Conservation (phyloP, 169 alveolate species). For the Sarcocystis neurona region DNA sequence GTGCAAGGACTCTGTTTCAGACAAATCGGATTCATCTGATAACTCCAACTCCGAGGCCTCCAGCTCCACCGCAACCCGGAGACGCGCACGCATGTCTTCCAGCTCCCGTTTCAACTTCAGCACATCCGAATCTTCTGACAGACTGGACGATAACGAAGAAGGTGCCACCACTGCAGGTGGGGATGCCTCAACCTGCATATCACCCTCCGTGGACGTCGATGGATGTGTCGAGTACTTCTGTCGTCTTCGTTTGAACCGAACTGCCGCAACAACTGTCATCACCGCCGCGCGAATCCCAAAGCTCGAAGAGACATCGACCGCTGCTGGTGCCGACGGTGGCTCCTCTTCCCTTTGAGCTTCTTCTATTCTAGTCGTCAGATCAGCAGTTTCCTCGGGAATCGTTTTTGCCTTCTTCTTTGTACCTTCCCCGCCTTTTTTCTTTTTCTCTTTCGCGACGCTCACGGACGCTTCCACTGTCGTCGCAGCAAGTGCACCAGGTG, state of each 20-base stretch:
- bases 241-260: not conserved
- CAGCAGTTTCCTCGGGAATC: not conserved
- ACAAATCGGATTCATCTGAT: not conserved
- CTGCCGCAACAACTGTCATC: not conserved
- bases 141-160: not conserved
- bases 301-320: not conserved
- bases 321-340: not conserved
- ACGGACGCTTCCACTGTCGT: not conserved
- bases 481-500: constrained; percentile 19
- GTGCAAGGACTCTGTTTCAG: not conserved
- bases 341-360: not conserved
- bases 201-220: not conserved
- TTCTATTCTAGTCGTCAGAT: not conserved
- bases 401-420: not conserved
- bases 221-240: not conserved
- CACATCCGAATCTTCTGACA: not conserved
- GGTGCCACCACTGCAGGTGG: not conserved
- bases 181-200: not conserved
- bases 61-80: not conserved
- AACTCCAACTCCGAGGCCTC: not conserved
- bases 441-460: not conserved
- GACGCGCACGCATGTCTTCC: constrained; percentile 4
- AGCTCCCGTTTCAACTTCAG: not conserved
- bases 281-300: not conserved
- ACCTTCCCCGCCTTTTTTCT: not conserved